These are phyloP conservation scores for Xylaria hypoxylon DNA, from an alignment of 2,329 filamentous ascomycete species.

Conservation along the genomic window DNA sequence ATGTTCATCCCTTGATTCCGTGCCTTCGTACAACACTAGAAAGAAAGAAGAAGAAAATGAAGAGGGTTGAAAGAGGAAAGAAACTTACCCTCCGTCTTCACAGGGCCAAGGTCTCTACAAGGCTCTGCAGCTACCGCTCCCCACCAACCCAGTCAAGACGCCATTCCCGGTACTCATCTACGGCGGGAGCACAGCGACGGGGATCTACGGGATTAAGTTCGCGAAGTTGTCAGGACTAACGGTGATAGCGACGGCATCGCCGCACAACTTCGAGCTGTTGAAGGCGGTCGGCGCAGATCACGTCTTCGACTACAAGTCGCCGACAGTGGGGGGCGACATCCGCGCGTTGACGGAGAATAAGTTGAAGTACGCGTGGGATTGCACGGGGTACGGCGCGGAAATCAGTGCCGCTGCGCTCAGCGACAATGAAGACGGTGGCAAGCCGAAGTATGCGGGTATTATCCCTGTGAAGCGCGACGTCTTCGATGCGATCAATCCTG, in stretches of 20 bases:
- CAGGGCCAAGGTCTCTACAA: constrained; percentile 63
- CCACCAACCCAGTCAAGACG: constrained; percentile 53
- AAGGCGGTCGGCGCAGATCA: constrained; percentile 48
- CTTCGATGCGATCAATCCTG: constrained; percentile 49
- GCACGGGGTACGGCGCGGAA: constrained; percentile 44
- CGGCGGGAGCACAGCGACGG: constrained; percentile 65
- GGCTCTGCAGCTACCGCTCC: constrained; percentile 59
- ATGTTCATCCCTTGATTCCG: constrained; percentile 33
- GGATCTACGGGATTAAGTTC: constrained; percentile 62
- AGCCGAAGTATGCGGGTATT: constrained; percentile 30
- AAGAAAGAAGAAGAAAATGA: neutral
- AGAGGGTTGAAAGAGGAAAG: neutral
- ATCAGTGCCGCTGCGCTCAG: constrained; percentile 36
- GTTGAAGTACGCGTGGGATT: constrained; percentile 53
- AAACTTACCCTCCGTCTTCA: constrained; percentile 11
- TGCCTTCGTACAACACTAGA: neutral
- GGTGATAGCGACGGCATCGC: constrained; percentile 56
- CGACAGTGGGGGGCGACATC: constrained; percentile 43
- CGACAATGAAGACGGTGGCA: constrained; percentile 28
- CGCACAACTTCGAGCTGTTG: constrained; percentile 53
- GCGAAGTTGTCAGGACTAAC: constrained; percentile 56
- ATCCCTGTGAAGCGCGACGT: constrained; percentile 31
- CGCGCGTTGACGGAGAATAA: constrained; percentile 39
- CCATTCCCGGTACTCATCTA: constrained; percentile 58
- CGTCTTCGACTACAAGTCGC: constrained; percentile 51